Conservation (phyloP, 306 rosid species). For the Pueraria montana region DNA sequence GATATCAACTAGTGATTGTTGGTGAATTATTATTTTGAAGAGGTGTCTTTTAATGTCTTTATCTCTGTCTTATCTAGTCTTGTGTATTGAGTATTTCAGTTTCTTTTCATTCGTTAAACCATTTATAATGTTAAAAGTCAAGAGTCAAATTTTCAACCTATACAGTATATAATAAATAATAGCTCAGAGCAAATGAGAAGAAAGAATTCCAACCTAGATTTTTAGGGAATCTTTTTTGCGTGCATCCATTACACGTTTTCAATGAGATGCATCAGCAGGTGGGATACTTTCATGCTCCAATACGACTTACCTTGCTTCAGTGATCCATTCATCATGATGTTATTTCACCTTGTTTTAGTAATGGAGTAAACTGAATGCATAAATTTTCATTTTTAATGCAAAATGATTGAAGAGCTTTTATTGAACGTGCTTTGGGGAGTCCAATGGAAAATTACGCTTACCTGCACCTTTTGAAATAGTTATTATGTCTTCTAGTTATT, state of each 20-base stretch:
- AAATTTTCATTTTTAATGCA: not conserved
- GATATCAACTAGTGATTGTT: slow-evolving; percentile 8
- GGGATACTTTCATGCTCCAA: not conserved
- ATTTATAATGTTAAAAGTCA: not conserved
- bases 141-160: not conserved
- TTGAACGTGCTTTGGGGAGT: not conserved
- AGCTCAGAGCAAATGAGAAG: not conserved
- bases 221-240: not conserved
- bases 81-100: slow-evolving; percentile 17
- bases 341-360: slow-evolving; percentile 8
- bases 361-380: slow-evolving; percentile 20
- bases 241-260: not conserved
- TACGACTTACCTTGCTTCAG: not conserved
- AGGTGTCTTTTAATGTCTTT: slow-evolving; percentile 38
- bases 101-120: slow-evolving; percentile 4
- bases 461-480: slow-evolving; percentile 26
- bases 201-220: not conserved
- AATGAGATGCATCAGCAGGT: slow-evolving; percentile 20
- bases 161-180: not conserved
- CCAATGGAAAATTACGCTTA: slow-evolving; percentile 25
- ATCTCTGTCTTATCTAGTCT: slow-evolving; percentile 10
- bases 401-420: slow-evolving; percentile 31
- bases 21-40: slow-evolving; percentile 25
- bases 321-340: slow-evolving; percentile 27
- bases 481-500: slow-evolving; percentile 18